Evolutionary conservation across 805 yeast genomes (phyloP).

Genomic region (Candida oleophila): DNA sequence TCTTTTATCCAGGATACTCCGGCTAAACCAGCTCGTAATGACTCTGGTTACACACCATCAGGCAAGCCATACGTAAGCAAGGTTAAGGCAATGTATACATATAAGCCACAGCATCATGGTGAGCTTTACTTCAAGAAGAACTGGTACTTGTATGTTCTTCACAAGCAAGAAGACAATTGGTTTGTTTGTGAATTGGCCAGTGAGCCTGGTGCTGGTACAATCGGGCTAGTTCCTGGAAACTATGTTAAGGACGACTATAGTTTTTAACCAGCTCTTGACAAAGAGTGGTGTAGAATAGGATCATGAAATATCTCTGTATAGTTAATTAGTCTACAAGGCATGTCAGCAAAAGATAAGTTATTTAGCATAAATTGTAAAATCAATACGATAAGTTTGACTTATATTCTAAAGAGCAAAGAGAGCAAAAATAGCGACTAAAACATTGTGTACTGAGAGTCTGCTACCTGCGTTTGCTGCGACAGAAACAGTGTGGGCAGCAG

Average conservation of each 20-base stretch:
- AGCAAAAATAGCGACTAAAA: neutral
- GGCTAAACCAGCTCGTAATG: constrained; percentile 4
- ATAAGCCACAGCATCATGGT: constrained; percentile 41
- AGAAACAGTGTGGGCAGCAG: constrained; percentile 8
- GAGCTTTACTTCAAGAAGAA: constrained; percentile 40
- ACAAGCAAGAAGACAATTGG: constrained; percentile 46
- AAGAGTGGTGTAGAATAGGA: no score
- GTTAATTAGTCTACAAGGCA: no score
- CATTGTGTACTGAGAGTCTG: neutral
- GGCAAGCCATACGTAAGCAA: constrained; percentile 28
- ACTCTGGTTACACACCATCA: constrained; percentile 27
- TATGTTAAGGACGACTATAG: constrained; percentile 28
- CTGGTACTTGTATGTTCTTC: constrained; percentile 41
- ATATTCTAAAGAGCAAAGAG: neutral
- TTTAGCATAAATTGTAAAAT: no score
- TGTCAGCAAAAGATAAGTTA: no score
- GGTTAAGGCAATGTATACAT: constrained; percentile 40
- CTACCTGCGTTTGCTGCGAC: neutral
- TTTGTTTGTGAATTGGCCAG: constrained; percentile 37
- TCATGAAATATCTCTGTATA: no score
- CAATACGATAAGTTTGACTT: no score
- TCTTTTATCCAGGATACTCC: constrained; percentile 18
- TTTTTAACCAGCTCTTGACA: no score
- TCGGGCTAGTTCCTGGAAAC: constrained; percentile 46
- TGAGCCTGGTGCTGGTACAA: constrained; percentile 28